A percentile compares a stretch with the other conserved stretches of the same genome.
phyloP scores from a whole-genome alignment of 805 yeast species.

The Schwanniomyces polymorphus region DNA sequence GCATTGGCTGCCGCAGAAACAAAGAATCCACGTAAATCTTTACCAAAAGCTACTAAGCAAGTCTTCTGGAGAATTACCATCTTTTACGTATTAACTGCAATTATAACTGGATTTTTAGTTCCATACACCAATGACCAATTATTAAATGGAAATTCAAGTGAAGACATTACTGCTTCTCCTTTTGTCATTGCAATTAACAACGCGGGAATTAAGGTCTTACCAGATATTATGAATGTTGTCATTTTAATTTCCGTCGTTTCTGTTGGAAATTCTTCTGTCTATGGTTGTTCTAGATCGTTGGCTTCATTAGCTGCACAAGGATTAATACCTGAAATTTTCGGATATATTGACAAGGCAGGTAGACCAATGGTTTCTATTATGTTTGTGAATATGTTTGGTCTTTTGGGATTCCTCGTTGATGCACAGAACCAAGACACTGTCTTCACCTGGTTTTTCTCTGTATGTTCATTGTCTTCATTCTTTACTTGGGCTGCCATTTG shows the following conservation, averaged over 20 bases:
- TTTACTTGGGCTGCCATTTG: slow-evolving; percentile 44
- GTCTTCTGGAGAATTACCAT: slow-evolving; percentile 44
- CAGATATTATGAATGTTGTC: slow-evolving; percentile 73
- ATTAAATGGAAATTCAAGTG: slow-evolving; percentile 47
- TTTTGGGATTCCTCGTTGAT: slow-evolving; percentile 39
- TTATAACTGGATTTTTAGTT: slow-evolving; percentile 37
- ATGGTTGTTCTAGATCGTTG: slow-evolving; percentile 70
- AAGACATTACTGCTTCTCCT: slow-evolving; percentile 65
- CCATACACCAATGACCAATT: slow-evolving; percentile 53
- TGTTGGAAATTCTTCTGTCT: slow-evolving; percentile 75
- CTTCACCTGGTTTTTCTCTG: slow-evolving; percentile 42
- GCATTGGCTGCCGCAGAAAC: slow-evolving; percentile 42
- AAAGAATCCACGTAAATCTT: slow-evolving; percentile 34
- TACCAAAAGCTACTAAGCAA: slow-evolving; percentile 44
- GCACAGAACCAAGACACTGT: slow-evolving; percentile 28
- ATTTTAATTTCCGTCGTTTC: slow-evolving; percentile 71
- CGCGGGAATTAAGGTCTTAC: slow-evolving; percentile 64
- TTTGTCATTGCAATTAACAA: slow-evolving; percentile 69
- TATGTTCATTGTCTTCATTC: slow-evolving; percentile 41
- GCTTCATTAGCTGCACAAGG: slow-evolving; percentile 72
- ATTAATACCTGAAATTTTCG: slow-evolving; percentile 53
- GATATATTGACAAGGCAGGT: slow-evolving; percentile 41
- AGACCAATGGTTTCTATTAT: slow-evolving; percentile 42
- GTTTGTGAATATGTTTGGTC: slow-evolving; percentile 33
- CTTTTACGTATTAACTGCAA: slow-evolving; percentile 35